Conservation (phyloP, 129 eudicot species). For the Flaveria bidentis region DNA sequence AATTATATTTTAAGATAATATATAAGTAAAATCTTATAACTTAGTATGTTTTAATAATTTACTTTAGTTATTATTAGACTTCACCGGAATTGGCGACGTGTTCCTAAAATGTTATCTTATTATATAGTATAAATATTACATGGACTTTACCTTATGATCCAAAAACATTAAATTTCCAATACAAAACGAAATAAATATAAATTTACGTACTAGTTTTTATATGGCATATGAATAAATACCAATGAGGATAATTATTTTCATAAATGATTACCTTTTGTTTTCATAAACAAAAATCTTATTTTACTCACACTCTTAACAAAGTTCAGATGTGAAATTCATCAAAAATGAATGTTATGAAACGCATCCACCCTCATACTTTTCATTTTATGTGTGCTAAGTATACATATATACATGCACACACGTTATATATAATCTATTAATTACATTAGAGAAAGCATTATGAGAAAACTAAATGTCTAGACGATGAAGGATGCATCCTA, state of each 20-base stretch:
- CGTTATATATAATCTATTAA: background rate
- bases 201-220: background rate
- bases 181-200: background rate
- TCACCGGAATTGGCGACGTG: too few relatives aligned
- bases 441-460: background rate
- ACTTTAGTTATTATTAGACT: too few relatives aligned
- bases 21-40: too few relatives aligned
- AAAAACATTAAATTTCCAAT: background rate
- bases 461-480: background rate
- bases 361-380: too few relatives aligned
- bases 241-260: background rate
- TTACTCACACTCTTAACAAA: background rate
- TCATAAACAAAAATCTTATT: background rate
- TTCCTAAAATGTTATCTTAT: too few relatives aligned
- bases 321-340: background rate
- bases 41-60: too few relatives aligned
- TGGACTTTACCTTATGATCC: too few relatives aligned
- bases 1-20: too few relatives aligned
- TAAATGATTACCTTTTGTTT: background rate
- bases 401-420: background rate
- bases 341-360: background rate
- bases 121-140: too few relatives aligned
- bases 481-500: conserved; percentile 2
- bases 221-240: background rate
- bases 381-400: too few relatives aligned